These are phyloP conservation scores for Periconia sp. DNA, from an alignment of 2,329 filamentous ascomycete species.

Conservation along the genomic window DNA sequence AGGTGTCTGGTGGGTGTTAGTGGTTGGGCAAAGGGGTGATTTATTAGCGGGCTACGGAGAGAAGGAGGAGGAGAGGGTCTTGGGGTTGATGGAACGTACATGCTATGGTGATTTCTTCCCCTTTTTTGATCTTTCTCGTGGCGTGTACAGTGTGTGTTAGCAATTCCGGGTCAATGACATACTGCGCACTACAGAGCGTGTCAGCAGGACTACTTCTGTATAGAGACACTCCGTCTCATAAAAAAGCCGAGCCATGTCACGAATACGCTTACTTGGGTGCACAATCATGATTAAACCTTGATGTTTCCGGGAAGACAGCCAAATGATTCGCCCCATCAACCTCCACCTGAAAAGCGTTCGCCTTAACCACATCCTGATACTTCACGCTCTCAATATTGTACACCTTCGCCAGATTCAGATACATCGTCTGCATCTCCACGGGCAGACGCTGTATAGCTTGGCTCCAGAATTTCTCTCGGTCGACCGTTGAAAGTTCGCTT, in stretches of 20 bases:
- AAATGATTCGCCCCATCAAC: slow-evolving; percentile 33
- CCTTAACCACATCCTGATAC: slow-evolving; percentile 38
- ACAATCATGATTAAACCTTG: slow-evolving; percentile 47
- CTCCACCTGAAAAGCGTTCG: slow-evolving; percentile 37
- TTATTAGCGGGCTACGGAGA: background rate
- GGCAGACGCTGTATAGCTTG: slow-evolving; percentile 31
- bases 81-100: slow-evolving; percentile 19
- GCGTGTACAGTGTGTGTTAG: slow-evolving; percentile 46
- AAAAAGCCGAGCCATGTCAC: too few relatives aligned
- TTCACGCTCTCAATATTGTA: slow-evolving; percentile 27
- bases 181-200: slow-evolving; percentile 38
- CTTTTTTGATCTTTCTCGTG: slow-evolving; percentile 33
- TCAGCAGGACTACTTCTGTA: slow-evolving; percentile 1
- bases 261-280: slow-evolving; percentile 27
- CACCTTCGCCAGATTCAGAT: slow-evolving; percentile 25
- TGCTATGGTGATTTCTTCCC: slow-evolving; percentile 47
- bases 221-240: too few relatives aligned
- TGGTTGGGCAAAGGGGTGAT: background rate
- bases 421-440: slow-evolving; percentile 11
- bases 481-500: slow-evolving; percentile 24
- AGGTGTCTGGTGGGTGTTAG: slow-evolving; percentile 31
- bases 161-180: slow-evolving; percentile 37
- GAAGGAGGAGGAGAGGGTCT: background rate
- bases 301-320: slow-evolving; percentile 43
- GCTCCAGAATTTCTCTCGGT: slow-evolving; percentile 31